Evolutionary conservation across 345 rosid species (phyloP).

Genomic region (Sisymbrium altissimum): DNA sequence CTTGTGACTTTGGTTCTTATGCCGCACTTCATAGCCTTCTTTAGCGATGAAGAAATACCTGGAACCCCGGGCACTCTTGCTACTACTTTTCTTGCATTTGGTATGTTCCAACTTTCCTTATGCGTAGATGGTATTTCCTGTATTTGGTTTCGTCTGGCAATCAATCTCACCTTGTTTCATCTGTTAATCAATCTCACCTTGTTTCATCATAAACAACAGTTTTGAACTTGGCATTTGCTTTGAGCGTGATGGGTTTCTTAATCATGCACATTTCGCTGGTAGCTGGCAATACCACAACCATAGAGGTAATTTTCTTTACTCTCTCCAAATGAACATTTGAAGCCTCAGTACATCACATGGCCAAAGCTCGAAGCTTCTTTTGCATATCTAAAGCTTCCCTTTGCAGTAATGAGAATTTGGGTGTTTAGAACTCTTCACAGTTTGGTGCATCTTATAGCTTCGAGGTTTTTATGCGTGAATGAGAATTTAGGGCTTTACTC

Average conservation of each 20-base stretch:
- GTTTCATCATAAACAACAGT: slow-evolving; percentile 41
- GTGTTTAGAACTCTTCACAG: background rate
- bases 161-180: background rate
- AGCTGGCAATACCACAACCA: background rate
- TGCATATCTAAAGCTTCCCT: background rate
- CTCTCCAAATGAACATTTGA: background rate
- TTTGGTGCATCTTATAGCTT: background rate
- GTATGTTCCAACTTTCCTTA: slow-evolving; percentile 39
- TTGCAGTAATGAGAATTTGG: background rate
- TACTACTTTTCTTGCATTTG: slow-evolving; percentile 92
- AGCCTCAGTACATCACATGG: background rate
- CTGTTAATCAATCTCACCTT: background rate
- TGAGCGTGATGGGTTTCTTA: background rate
- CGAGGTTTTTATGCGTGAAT: background rate
- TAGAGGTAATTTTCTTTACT: background rate
- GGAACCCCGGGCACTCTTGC: slow-evolving; percentile 96
- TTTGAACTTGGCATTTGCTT: background rate
- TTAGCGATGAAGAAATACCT: slow-evolving; percentile 92
- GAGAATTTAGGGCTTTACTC: background rate
- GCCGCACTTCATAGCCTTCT: slow-evolving; percentile 92
- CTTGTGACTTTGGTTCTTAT: slow-evolving; percentile 79
- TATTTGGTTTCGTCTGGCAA: background rate
- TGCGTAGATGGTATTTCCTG: background rate
- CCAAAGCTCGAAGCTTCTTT: background rate
- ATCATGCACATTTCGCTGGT: background rate